A percentile compares a stretch with the other conserved stretches of the same genome.
phyloP scores from a whole-genome alignment of 768 basidiomycete species.

The Podaxis mareebaensis region DNA sequence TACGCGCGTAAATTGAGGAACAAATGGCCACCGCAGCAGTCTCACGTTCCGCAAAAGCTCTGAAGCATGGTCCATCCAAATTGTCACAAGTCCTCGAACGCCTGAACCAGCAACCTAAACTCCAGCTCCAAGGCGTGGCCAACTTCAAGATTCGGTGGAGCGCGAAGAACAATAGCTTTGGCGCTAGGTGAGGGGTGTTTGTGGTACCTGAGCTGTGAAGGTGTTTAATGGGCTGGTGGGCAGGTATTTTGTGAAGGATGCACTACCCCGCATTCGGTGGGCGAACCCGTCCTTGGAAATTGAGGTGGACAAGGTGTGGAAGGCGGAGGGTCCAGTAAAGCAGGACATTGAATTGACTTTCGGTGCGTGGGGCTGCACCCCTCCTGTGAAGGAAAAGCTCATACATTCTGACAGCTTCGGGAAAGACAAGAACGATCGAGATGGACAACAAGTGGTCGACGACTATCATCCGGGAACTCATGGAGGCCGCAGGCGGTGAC shows the following conservation, averaged over 20 bases:
- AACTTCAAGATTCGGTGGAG: slow-evolving; percentile 58
- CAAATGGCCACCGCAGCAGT: slow-evolving; percentile 14
- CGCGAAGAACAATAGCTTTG: slow-evolving; percentile 69
- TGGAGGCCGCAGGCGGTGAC: slow-evolving; percentile 64
- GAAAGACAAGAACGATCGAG: slow-evolving; percentile 46
- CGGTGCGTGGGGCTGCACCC: slow-evolving; percentile 43
- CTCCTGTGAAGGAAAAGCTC: neutral
- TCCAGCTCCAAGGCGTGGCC: slow-evolving; percentile 49
- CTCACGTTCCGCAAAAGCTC: slow-evolving; percentile 9
- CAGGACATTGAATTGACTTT: slow-evolving; percentile 64
- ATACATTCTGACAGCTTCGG: slow-evolving; percentile 22
- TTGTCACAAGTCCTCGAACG: slow-evolving; percentile 54
- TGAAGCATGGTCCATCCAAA: slow-evolving; percentile 23
- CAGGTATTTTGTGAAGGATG: slow-evolving; percentile 79
- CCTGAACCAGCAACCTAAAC: slow-evolving; percentile 52
- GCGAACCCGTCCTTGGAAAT: slow-evolving; percentile 71
- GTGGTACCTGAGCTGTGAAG: neutral
- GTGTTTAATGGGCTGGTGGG: neutral
- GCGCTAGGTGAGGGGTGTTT: slow-evolving; percentile 56
- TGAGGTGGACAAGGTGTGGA: slow-evolving; percentile 53
- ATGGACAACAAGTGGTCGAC: slow-evolving; percentile 72
- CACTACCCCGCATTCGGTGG: slow-evolving; percentile 77
- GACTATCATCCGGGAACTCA: slow-evolving; percentile 65
- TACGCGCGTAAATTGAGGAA: neutral
- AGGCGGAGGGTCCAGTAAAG: slow-evolving; percentile 53